Base-by-base conservation (phyloP, 177 flowering plant genomes). In the Vitis hybrid region DNA sequence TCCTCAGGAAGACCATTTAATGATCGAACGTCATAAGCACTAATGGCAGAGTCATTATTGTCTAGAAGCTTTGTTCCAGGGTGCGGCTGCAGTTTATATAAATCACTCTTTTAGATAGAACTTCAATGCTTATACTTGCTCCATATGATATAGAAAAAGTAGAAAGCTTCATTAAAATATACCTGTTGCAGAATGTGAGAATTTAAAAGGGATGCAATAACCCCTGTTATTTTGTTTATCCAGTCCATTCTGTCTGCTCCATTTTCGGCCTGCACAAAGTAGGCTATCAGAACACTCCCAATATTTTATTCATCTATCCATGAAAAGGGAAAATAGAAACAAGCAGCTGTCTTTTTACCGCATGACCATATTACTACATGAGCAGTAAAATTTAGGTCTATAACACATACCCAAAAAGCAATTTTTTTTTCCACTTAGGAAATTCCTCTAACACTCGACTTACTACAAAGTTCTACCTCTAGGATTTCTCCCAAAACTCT, bases 221-320 rank as follows among this genome's bases (percentile, higher is more conserved):
- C 98, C 72, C 91, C 98, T 2, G 83, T 88, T 64, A 92, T 90
- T 81, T 92, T 94, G 71, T 88, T 85, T 73, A 91, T 79, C 99
- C 99, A 94, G 68, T 89, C 99, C 86, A 77, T 82, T 74, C 97
- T 82, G 65, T 94, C 99, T 61, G 91, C 93, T 76, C 78, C 97
- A 84, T 77, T 91, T 85, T 94, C 99, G 77, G 97, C 97, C 99
- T 94, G 79, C 71, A 69, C 52, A 76, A 81, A 55, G 21, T 24
- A 70, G 57, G 62, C 12, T 17, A 24, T 48, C 40, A 74, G 56
- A 71, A 19, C 1, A 27, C 30, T 27, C 30, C 30, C 30, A 35
- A 46, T n/a, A 27, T 18, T 32, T 71, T 6, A 12, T 3, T 48
- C 15, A 67, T 54, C 15, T 19, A 18, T 32, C 70, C 60, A 67